Evolutionary conservation across 208 protist genomes (phyloP).

Genomic region (Crithidia expoeki): DNA sequence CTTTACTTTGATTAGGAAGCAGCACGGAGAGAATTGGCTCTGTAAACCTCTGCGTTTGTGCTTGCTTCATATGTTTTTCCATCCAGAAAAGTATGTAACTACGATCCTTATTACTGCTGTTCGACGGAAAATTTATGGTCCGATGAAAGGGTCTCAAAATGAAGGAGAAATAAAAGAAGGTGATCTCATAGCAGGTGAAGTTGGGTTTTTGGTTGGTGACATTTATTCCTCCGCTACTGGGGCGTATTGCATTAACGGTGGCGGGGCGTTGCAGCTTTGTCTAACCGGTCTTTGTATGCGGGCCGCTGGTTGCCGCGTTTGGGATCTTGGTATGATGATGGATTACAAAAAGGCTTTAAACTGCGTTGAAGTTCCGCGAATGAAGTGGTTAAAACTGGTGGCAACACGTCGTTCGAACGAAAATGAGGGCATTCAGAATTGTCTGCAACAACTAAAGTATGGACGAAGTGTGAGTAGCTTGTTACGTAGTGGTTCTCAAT

Average conservation of each 20-base stretch:
- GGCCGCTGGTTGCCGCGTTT: slow-evolving; percentile 61
- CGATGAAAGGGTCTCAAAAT: background rate
- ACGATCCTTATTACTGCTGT: slow-evolving; percentile 78
- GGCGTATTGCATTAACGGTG: slow-evolving; percentile 72
- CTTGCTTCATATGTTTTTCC: slow-evolving; percentile 70
- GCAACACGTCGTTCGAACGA: slow-evolving; percentile 9
- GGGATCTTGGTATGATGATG: slow-evolving; percentile 91
- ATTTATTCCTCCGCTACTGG: slow-evolving; percentile 87
- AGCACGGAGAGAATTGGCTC: slow-evolving; percentile 89
- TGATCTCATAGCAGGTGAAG: slow-evolving; percentile 72
- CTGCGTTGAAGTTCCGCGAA: slow-evolving; percentile 26
- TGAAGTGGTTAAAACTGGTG: slow-evolving; percentile 26
- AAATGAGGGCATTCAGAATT: slow-evolving; percentile 15
- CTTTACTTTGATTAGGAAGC: slow-evolving; percentile 58
- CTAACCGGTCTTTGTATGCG: slow-evolving; percentile 55
- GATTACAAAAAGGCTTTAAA: slow-evolving; percentile 61
- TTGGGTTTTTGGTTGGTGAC: slow-evolving; percentile 84
- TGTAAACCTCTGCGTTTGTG: slow-evolving; percentile 72
- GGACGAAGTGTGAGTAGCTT: slow-evolving; percentile 29
- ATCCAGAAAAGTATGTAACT: slow-evolving; percentile 54
- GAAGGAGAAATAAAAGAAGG: slow-evolving; percentile 46
- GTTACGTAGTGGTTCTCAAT: background rate
- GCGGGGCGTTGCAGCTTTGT: slow-evolving; percentile 73
- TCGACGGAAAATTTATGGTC: slow-evolving; percentile 51
- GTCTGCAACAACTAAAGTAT: slow-evolving; percentile 16